Evolutionary conservation across 768 basidiomycete genomes (phyloP).

Genomic region (Termitomyces bulborhizus): DNA sequence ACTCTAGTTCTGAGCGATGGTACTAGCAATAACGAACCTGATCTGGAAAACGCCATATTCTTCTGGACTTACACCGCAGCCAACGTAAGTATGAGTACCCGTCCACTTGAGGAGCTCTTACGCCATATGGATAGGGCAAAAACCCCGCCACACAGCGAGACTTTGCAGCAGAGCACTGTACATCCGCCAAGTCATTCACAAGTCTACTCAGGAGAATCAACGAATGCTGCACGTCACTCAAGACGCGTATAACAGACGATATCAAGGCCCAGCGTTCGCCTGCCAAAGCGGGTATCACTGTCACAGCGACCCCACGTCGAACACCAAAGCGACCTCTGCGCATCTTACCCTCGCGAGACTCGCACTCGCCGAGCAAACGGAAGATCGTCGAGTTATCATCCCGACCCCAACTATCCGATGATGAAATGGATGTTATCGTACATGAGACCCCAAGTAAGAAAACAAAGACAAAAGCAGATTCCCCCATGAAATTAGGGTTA

Average conservation of each 20-base stretch:
- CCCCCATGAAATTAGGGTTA: constrained; percentile 10
- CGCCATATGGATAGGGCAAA: constrained; percentile 4
- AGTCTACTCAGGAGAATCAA: constrained; percentile 19
- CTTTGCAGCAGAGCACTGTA: constrained; percentile 19
- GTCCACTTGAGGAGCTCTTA: not conserved
- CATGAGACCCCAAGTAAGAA: constrained; percentile 40
- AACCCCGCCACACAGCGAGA: constrained; percentile 7
- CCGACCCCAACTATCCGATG: constrained; percentile 14
- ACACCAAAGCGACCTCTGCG: constrained; percentile 20
- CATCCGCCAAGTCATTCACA: constrained; percentile 18
- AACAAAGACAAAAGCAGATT: constrained; percentile 27
- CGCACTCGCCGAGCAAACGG: constrained; percentile 34
- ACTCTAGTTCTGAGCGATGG: constrained; percentile 20
- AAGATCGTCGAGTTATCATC: constrained; percentile 10
- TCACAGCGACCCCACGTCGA: constrained; percentile 10
- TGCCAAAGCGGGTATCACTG: constrained; percentile 16
- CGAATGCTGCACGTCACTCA: constrained; percentile 15
- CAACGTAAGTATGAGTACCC: constrained; percentile 23
- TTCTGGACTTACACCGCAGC: constrained; percentile 38
- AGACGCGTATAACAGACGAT: constrained; percentile 14
- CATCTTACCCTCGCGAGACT: constrained; percentile 29
- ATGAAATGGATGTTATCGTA: constrained; percentile 21
- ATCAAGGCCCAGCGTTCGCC: constrained; percentile 13
- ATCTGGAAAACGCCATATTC: constrained; percentile 35
- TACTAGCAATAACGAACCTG: constrained; percentile 9